Conservation (phyloP, 371 early-diverging fungal species). For the Furculomyces boomerangus region DNA sequence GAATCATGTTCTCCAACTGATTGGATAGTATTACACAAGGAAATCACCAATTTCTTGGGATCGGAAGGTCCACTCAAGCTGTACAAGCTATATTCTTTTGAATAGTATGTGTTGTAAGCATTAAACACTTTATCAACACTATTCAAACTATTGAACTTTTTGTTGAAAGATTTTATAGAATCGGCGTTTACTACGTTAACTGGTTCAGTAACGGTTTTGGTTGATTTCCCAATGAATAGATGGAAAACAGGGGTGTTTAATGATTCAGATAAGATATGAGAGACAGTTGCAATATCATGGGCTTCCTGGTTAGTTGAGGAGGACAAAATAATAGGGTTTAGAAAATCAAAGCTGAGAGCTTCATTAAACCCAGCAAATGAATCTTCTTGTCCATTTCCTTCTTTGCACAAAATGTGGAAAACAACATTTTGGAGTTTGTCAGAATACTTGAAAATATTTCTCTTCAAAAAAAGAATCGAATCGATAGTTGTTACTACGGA, state of each 20-base stretch:
- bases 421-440: conserved; percentile 43
- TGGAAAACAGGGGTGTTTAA: conserved; percentile 49
- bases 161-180: not conserved
- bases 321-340: conserved; percentile 42
- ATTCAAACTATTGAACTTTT: not conserved
- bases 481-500: conserved; percentile 52
- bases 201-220: not conserved
- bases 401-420: conserved; percentile 60
- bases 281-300: conserved; percentile 49
- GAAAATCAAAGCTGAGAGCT: conserved; percentile 44
- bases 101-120: not conserved
- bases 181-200: not conserved
- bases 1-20: not conserved
- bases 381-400: conserved; percentile 32
- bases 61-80: not conserved
- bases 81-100: not conserved
- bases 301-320: conserved; percentile 61
- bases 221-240: conserved; percentile 14
- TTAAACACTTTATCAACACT: not conserved
- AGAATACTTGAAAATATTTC: conserved; percentile 53
- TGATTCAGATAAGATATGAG: conserved; percentile 39
- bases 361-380: conserved; percentile 38
- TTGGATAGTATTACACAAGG: not conserved
- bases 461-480: conserved; percentile 61
- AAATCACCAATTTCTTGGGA: not conserved